Percentiles rank a stretch among this genome's conserved stretches.
phyloP scores from a whole-genome alignment of 306 rosid genomes.

The Lotus japonicus region DNA sequence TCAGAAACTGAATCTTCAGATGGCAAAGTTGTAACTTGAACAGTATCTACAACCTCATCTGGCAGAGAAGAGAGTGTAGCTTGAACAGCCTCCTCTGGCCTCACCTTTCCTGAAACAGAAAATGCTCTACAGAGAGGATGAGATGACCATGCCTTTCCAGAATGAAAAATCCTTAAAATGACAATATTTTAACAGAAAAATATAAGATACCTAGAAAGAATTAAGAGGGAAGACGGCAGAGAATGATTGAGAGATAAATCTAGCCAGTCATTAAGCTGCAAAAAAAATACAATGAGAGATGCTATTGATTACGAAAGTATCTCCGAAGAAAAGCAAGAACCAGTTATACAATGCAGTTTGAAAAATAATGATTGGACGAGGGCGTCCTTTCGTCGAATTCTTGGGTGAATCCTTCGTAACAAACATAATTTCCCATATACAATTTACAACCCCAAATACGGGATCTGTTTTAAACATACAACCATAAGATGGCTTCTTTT shows the following conservation, averaged over 20 bases:
- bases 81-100: conserved; percentile 73
- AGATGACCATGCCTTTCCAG: neutral
- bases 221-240: conserved; percentile 76
- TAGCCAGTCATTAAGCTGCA: conserved; percentile 85
- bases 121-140: conserved; percentile 52
- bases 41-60: conserved; percentile 85
- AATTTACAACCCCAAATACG: neutral
- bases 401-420: no score
- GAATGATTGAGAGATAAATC: conserved; percentile 86
- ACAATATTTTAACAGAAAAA: conserved; percentile 5
- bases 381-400: no score
- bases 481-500: conserved; percentile 4
- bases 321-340: no score
- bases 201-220: conserved; percentile 71
- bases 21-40: conserved; percentile 64
- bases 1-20: conserved; percentile 82
- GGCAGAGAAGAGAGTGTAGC: conserved; percentile 80
- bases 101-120: conserved; percentile 62
- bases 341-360: no score
- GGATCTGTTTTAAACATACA: neutral
- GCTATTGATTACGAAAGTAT: no score
- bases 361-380: no score
- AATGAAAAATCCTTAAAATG: neutral
- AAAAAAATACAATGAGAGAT: no score
- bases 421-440: no score